A percentile compares a stretch with the other conserved stretches of the same genome.
phyloP scores from a whole-genome alignment of 169 alveolate genomes.

The Plasmodium sp. region DNA sequence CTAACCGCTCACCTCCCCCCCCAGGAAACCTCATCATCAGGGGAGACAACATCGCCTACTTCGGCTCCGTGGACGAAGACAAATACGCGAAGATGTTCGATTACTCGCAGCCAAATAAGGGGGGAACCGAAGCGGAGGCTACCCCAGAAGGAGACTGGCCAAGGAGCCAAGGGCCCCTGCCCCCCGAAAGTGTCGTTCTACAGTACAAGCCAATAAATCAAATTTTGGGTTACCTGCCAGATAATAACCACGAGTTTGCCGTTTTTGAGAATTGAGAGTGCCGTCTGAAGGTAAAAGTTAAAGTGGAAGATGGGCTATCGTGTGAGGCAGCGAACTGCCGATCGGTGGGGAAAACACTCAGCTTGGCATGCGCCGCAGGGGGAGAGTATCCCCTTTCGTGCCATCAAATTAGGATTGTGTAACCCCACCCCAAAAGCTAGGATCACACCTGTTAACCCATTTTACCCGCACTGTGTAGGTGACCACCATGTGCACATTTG shows the following conservation, averaged over 20 bases:
- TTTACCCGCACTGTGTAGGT: not conserved
- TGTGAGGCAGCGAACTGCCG: no score
- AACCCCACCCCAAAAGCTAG: not conserved
- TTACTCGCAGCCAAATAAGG: slow-evolving; percentile 41
- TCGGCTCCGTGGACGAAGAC: slow-evolving; percentile 82
- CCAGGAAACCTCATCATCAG: slow-evolving; percentile 82
- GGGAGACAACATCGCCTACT: slow-evolving; percentile 87
- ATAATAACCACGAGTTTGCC: not conserved
- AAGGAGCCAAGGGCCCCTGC: not conserved
- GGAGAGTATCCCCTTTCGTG: not conserved
- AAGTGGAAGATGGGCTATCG: not conserved
- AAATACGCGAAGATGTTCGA: slow-evolving; percentile 78
- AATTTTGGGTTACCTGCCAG: slow-evolving; percentile 19
- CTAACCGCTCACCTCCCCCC: not conserved
- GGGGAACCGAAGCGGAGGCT: not conserved
- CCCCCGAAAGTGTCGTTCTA: not conserved
- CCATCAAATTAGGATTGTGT: not conserved
- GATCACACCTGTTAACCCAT: not conserved
- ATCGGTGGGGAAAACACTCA: not conserved
- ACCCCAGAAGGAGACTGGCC: not conserved
- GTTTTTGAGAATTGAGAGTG: slow-evolving; percentile 35
- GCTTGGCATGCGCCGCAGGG: not conserved
- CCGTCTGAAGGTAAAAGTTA: not conserved
- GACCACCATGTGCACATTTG: not conserved
- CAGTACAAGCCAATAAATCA: slow-evolving; percentile 40